phyloP scores from a whole-genome alignment of 2,329 filamentous ascomycete species.

The Aspergillus unguis region DNA sequence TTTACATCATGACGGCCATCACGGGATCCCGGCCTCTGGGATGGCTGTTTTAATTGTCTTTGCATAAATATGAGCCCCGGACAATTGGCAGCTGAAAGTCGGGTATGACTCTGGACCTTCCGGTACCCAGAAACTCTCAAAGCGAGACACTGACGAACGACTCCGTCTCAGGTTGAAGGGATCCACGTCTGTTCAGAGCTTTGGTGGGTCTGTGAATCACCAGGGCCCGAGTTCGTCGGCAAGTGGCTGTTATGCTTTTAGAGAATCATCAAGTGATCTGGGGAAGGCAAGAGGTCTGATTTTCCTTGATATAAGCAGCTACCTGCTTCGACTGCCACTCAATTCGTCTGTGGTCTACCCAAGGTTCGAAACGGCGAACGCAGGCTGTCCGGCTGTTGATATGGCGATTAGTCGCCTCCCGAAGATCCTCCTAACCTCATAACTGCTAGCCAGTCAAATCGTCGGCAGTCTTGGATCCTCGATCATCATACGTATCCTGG shows the following conservation, averaged over 20 bases:
- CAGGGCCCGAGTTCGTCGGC: neutral
- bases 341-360: neutral
- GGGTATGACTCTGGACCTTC: neutral
- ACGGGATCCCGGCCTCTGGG: conserved; percentile 1
- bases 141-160: neutral
- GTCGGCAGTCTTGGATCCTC: too few relatives aligned
- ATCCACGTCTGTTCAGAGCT: conserved; percentile 6
- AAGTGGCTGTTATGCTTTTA: conserved; percentile 8
- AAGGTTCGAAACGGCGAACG: neutral
- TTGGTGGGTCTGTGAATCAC: conserved; percentile 8
- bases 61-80: neutral
- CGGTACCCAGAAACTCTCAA: neutral
- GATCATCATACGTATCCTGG: too few relatives aligned
- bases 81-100: neutral
- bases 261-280: neutral
- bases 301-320: neutral
- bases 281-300: neutral
- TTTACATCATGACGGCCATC: conserved; percentile 23
- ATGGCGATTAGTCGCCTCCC: neutral
- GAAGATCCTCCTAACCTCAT: conserved; percentile 1
- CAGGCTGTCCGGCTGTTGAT: neutral
- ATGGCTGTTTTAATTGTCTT: neutral
- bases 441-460: neutral
- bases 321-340: neutral
- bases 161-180: conserved; percentile 1